Evolutionary conservation across 2,329 filamentous ascomycete species (phyloP).

Genomic region (Beauveria varroae): DNA sequence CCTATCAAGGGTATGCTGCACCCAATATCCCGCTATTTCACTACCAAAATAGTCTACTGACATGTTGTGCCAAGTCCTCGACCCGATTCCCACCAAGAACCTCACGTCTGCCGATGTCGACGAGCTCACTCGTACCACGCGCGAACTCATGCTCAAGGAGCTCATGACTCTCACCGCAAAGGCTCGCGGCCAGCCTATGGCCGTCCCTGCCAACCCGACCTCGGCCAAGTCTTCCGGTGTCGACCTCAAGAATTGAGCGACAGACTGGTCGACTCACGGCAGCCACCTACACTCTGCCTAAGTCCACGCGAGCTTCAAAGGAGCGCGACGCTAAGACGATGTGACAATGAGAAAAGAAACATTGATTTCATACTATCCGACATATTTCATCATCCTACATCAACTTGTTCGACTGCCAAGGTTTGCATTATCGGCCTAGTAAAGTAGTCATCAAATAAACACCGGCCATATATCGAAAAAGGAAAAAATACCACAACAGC

Average conservation of each 20-base stretch:
- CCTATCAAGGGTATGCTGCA: constrained; percentile 60
- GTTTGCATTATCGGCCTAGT: not conserved
- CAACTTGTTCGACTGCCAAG: not conserved
- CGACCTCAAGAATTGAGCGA: constrained; percentile 16
- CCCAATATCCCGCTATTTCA: not conserved
- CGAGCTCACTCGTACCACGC: constrained; percentile 57
- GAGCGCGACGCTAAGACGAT: not conserved
- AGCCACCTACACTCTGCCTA: not conserved
- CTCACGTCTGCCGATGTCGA: constrained; percentile 73
- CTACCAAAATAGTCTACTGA: not conserved
- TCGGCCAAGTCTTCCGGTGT: constrained; percentile 19
- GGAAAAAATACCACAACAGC: not conserved
- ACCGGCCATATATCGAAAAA: not conserved
- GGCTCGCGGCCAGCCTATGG: constrained; percentile 34
- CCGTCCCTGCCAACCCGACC: constrained; percentile 21
- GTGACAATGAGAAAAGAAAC: not conserved
- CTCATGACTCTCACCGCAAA: constrained; percentile 46
- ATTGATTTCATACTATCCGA: not conserved
- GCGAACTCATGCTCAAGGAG: constrained; percentile 69
- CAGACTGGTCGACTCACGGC: not conserved
- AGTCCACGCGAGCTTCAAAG: not conserved
- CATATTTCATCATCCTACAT: not conserved
- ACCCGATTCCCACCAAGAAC: constrained; percentile 69
- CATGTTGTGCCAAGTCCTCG: constrained; percentile 49
- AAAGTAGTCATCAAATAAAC: not conserved